Base-by-base conservation (phyloP, 345 rosid species). In the Citrus trifoliata region DNA sequence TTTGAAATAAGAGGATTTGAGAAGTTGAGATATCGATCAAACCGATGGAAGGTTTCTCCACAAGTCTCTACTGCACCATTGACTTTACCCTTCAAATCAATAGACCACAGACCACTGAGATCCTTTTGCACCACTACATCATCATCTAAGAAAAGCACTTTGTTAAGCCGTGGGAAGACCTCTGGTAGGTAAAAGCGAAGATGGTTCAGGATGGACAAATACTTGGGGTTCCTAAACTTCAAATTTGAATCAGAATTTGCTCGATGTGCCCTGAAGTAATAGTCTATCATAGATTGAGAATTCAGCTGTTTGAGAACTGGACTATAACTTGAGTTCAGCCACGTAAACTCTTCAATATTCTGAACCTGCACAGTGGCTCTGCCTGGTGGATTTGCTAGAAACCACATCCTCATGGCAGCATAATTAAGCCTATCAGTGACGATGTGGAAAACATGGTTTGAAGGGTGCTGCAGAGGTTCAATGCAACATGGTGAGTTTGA, bases 371-470 rank as follows among this genome's bases (percentile, higher is more conserved):
- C 71, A 19, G 95, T 82, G 70, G 97, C 98, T 79, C 85, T 88
- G 59, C 93, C 92, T 0, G 93, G 98, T 73, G 93, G 93, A 88
- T 96, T 91, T 78, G 71, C 85, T 63, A 96, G 84, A 89, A 96
- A 94, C 99, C 99, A 96, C 98, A 96, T 96, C 82, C 94, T 89
- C 99, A 96, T 96, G 70, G 98, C 98, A 10, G 95, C 98, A 84
- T 93, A 94, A 79, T 96, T 96, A 80, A 96, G 98, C 78, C 88
- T 89, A 87, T 96, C 98, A 3, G 98, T 94, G 74, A 96, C 98
- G 60, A 94, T 77, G 87, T 96, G 99, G 86, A 96, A 93, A 79
- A 96, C 97, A 82, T 93, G 98, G 80, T 90, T 88, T 40, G 90
- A 84, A 51, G 99, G 92, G 27, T 93, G 89, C 99, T 96, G 95